phyloP scores from a whole-genome alignment of 1,139 yeast species.

The Suhomyces bolitotheri region DNA sequence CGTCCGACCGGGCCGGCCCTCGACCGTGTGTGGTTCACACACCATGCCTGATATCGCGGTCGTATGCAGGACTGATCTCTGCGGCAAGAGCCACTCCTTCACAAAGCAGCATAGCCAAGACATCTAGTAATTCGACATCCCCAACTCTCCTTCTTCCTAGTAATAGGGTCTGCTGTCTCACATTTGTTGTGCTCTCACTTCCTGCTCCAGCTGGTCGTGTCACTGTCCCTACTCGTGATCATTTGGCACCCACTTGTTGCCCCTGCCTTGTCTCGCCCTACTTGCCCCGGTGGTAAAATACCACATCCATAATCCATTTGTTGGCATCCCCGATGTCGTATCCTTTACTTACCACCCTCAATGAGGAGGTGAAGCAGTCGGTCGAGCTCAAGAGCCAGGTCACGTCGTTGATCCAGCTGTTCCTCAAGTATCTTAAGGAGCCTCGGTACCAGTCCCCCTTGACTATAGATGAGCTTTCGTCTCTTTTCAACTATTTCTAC shows the following conservation, averaged over 20 bases:
- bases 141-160: background rate
- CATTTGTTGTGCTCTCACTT: background rate
- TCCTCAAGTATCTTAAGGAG: slow-evolving; percentile 41
- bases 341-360: slow-evolving; percentile 10
- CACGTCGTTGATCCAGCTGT: slow-evolving; percentile 27
- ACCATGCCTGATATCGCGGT: no score
- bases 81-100: background rate
- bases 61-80: slow-evolving; percentile 1
- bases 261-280: background rate
- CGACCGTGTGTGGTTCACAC: no score
- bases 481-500: slow-evolving; percentile 37
- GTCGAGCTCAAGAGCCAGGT: slow-evolving; percentile 25
- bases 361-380: slow-evolving; percentile 14
- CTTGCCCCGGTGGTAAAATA: background rate
- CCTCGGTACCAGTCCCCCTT: slow-evolving; percentile 48
- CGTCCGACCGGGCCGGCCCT: no score
- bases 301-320: no score
- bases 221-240: no score
- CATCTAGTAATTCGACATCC: background rate
- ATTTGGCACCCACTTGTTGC: no score
- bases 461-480: slow-evolving; percentile 35
- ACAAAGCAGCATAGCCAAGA: slow-evolving; percentile 1
- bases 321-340: slow-evolving; percentile 7
- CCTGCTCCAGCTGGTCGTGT: background rate
- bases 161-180: background rate